Base-by-base conservation (phyloP, 2,329 filamentous ascomycete species). In the Alternaria sp. region DNA sequence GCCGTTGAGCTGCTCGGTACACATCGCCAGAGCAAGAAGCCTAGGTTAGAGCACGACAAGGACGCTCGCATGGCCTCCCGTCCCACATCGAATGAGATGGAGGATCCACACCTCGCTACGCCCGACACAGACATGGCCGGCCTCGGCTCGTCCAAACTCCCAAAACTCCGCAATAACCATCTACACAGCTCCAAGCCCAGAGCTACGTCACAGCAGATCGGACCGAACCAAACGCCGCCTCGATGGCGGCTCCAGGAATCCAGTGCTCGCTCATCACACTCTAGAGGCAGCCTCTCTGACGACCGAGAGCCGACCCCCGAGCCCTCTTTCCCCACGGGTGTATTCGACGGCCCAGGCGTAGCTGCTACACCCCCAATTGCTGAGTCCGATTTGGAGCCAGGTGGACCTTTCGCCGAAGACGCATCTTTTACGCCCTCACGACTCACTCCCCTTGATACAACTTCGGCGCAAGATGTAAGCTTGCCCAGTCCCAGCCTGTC, bases 401-500 rank as follows among this genome's bases (percentile, higher is more conserved):
- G 81, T 81, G 66, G 79, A 83, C 53, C 85, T 81, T 62, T 81
- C 81, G 61, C 70, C 26, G 46, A 68, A 51, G 51, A 67, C 30
- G 48, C 49, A 6, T 62, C 66, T 4, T 69, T 67, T 24, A 55
- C 67, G 18, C 24, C 67, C 42, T 47, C 62, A 34, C 74, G 82
- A 54, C 81, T 85, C 11, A 81, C 81, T 36, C 80, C 80, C 48
- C 84, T 94, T 51, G 89, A 93, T 71, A 90, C 88, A 47, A 85
- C 90, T 55, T 87, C 89, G 57, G 89, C 90, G 39, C 91, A 95
- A 76, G 94, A 97, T 82, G 93, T 92, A 65, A 97, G 93, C 79
- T 84, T 99, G 63, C 95, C 95, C 53, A 99, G 95, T 77, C 95
- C 95, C 34, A 94, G 95, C 72, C 81, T 99, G 57, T 99, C 95